Evolutionary conservation across 2,329 filamentous ascomycete genomes (phyloP).

Genomic region (Aspergillus ochraceus): DNA sequence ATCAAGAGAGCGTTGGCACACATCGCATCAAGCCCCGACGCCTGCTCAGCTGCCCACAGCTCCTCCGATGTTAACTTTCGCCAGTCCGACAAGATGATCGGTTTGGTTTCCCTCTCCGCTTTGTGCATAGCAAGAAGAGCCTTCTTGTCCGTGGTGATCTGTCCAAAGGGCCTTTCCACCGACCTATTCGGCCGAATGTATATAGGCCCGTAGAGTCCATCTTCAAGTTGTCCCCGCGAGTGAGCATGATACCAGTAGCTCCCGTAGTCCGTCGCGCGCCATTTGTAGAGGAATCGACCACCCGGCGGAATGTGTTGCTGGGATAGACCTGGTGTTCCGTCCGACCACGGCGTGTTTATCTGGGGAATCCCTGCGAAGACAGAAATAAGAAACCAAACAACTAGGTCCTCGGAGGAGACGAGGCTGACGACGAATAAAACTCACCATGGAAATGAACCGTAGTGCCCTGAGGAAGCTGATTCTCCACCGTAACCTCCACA

Average conservation of each 20-base stretch:
- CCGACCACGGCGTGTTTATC: constrained; percentile 55
- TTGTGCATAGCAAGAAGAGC: constrained; percentile 46
- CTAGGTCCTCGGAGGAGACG: too few species aligned
- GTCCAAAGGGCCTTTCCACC: constrained; percentile 48
- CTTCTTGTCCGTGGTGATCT: constrained; percentile 43
- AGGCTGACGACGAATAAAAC: not conserved
- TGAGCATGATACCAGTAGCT: constrained; percentile 63
- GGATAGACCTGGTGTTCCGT: constrained; percentile 57
- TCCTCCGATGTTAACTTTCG: constrained; percentile 53
- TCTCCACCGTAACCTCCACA: constrained; percentile 30
- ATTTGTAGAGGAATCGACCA: constrained; percentile 52
- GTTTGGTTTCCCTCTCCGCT: constrained; percentile 49
- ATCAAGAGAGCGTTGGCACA: constrained; percentile 61
- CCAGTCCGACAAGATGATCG: constrained; percentile 57
- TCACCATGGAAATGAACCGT: constrained; percentile 35
- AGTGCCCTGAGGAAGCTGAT: constrained; percentile 23
- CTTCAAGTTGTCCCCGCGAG: constrained; percentile 54
- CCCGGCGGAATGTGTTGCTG: constrained; percentile 54
- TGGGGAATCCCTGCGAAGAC: constrained; percentile 44
- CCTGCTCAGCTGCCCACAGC: constrained; percentile 28
- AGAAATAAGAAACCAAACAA: not conserved
- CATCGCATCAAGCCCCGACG: constrained; percentile 40
- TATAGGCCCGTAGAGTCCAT: constrained; percentile 60
- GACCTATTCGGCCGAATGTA: constrained; percentile 44
- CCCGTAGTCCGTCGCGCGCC: constrained; percentile 55